Evolutionary conservation across 176 grass and related monocot genomes (phyloP).

Genomic region (Hsuehochloa calcarea): DNA sequence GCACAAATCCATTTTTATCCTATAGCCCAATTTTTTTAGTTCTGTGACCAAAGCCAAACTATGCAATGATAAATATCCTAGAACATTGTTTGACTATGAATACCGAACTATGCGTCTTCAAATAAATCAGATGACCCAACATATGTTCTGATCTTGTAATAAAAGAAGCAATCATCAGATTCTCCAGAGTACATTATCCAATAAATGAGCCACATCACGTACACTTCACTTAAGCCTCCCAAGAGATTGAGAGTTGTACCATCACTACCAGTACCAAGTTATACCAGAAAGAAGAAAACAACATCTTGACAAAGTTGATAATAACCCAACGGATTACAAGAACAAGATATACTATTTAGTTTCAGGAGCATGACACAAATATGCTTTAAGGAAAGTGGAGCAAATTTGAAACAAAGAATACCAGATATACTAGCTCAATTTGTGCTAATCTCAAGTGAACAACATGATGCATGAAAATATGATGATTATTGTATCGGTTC

Average conservation of each 20-base stretch:
- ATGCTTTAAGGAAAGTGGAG: neutral
- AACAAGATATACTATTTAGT: neutral
- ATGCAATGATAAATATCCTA: neutral
- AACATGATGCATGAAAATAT: neutral
- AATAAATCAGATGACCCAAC: neutral
- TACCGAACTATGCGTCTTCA: neutral
- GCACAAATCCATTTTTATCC: neutral
- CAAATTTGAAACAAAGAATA: constrained; percentile 1
- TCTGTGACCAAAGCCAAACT: neutral
- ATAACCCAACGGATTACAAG: neutral
- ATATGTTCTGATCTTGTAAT: constrained; percentile 4
- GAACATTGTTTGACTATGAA: constrained; percentile 9
- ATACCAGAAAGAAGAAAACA: constrained; percentile 15
- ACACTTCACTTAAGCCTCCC: neutral
- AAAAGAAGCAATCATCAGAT: neutral
- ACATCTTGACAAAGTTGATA: neutral
- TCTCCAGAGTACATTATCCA: neutral
- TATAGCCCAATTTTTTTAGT: neutral
- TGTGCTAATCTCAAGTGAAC: neutral
- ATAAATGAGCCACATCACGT: neutral
- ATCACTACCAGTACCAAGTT: neutral
- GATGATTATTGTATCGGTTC: neutral
- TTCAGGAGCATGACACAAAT: neutral
- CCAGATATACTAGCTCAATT: neutral
- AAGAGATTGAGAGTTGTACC: neutral